phyloP scores from a whole-genome alignment of 257 asterid species.

The Solanum bulbocastanum region DNA sequence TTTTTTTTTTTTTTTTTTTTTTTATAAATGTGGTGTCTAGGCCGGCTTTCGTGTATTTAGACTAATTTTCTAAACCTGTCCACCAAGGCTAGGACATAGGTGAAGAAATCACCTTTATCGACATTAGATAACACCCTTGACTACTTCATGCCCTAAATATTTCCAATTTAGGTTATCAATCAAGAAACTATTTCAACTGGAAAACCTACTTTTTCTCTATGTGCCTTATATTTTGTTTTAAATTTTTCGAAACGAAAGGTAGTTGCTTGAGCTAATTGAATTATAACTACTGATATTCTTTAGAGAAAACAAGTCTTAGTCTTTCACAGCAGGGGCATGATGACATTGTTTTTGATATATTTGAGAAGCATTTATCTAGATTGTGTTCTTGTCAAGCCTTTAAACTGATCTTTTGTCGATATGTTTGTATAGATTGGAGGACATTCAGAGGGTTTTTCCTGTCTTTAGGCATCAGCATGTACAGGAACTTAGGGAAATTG shows the following conservation, averaged over 20 bases:
- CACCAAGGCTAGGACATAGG: not conserved
- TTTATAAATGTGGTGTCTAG: not conserved
- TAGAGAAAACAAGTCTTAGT: not conserved
- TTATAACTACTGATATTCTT: not conserved
- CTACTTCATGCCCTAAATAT: not conserved
- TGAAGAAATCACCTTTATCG: not conserved
- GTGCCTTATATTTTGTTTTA: not conserved
- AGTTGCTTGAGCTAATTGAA: not conserved
- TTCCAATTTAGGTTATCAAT: not conserved
- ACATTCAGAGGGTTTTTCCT: slow-evolving; percentile 73
- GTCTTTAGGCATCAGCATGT: slow-evolving; percentile 51
- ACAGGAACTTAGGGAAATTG: slow-evolving; percentile 61
- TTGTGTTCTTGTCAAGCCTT: not conserved
- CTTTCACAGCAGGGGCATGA: not conserved
- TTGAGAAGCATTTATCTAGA: not conserved
- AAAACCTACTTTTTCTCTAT: not conserved
- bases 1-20: no score
- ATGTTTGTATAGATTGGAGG: slow-evolving; percentile 44
- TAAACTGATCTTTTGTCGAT: not conserved
- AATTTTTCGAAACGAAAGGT: not conserved
- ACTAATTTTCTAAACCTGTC: not conserved
- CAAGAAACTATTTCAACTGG: not conserved
- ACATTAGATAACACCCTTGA: not conserved
- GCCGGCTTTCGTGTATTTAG: not conserved
- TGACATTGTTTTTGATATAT: not conserved